Evolutionary conservation across 495 filamentous ascomycete species (phyloP), one percentile per base, ranked within the genome.

Genomic region (Pyrenopolyporus hunteri): DNA sequence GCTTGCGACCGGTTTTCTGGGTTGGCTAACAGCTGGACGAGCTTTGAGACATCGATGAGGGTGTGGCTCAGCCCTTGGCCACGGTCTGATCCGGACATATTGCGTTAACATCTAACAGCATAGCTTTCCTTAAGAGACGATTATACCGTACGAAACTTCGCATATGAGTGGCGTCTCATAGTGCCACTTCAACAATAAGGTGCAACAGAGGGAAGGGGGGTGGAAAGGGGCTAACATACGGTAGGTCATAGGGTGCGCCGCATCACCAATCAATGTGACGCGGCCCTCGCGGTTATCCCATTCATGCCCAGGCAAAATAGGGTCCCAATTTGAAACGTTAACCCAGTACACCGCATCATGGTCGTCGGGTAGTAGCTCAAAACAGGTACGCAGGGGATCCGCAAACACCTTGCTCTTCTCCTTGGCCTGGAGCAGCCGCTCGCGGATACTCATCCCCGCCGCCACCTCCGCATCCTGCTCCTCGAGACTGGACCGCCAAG

Each of bases 201-300:
- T 44, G 5, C 3, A 6, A 13, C 10, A 13, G 11, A 9, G 23
- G 6, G 13, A 26, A 44, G 28, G 11, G 42, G 42, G 13, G 28
- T 10, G 28, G 1, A 6, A 23, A 13, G 44, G n/a, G n/a, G n/a
- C 32, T 4, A 6, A 79, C 79, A 72, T 76, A 83, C 81, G 78
- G 47, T 74, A 74, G 1, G 81, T 76, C 83, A 86, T 85, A 0
- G 82, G 78, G 67, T 87, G 84, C 2, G 80, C 82, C 1, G 84
- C 83, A 67, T 87, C 84, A 1, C 84, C 83, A 0, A 76, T 80
- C 31, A 85, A 54, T 11, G 82, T 84, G 0, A 83, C 72, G 9
- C 75, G 64, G 1, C 83, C 83, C 1, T 63, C 71, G 1, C 59
- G 68, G 33, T 76, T 85, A 62, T 85, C 74, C 76, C 78, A 85